These are phyloP conservation scores for Ustilago shanxiensis DNA, from an alignment of 1,284 basidiomycete species.

Conservation along the genomic window DNA sequence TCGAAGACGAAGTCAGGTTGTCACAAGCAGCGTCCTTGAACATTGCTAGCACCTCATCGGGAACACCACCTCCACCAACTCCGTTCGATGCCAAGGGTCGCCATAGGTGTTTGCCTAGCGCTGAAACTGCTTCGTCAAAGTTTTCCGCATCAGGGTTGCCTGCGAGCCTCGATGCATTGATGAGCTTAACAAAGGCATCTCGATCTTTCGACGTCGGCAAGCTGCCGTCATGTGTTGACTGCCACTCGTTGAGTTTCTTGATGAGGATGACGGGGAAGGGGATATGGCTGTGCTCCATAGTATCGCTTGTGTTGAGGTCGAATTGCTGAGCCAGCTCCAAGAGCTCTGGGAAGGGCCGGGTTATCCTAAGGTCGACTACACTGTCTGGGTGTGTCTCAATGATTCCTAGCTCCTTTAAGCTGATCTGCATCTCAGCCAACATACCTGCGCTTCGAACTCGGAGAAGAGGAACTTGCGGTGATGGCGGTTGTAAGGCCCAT, in stretches of 20 bases:
- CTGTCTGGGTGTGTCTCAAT: conserved; percentile 93
- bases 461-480: conserved; percentile 58
- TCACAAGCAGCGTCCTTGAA: conserved; percentile 77
- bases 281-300: conserved; percentile 62
- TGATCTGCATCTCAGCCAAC: conserved; percentile 59
- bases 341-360: conserved; percentile 82
- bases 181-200: conserved; percentile 80
- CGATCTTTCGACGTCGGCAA: conserved; percentile 79
- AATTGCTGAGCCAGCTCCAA: conserved; percentile 46
- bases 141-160: conserved; percentile 90
- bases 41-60: conserved; percentile 51
- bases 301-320: conserved; percentile 53
- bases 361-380: conserved; percentile 78
- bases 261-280: conserved; percentile 72
- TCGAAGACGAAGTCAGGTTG: conserved; percentile 70
- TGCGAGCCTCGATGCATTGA: conserved; percentile 75
- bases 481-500: conserved; percentile 52
- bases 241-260: conserved; percentile 85
- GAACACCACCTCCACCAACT: conserved; percentile 50
- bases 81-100: conserved; percentile 55
- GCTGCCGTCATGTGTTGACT: conserved; percentile 64
- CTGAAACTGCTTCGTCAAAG: conserved; percentile 76
- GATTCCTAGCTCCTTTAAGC: conserved; percentile 71
- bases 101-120: conserved; percentile 65
- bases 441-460: conserved; percentile 58